Base-by-base conservation (phyloP, 2,329 filamentous ascomycete genomes). In the Aspergillus pseudonomiae region DNA sequence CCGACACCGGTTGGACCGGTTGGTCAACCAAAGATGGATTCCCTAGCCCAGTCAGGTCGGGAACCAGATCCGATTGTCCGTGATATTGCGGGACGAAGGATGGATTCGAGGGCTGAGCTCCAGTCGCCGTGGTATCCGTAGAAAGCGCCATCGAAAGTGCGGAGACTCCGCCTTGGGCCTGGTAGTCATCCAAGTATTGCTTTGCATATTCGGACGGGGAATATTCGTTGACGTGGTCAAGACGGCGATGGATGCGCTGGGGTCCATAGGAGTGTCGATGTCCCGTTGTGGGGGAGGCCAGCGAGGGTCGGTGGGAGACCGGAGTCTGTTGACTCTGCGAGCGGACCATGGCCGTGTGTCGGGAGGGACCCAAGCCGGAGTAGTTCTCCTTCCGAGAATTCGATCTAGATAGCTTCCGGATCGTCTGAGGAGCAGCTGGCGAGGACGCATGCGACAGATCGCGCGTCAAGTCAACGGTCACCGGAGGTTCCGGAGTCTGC, bases 151-250 rank as follows among this genome's bases (percentile, higher is more conserved):
- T 60, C 60, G 70, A 70, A 46, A 74, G 63, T 43, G 72, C 65
- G 46, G 72, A 71, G 16, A 65, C 59, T 50, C 57, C 65, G 52
- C 60, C 56, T 60, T 70, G 71, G 59, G 58, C 61, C 39, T 70
- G 71, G 54, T 70, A 67, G 46, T 74, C 74, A 56, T 78, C 77
- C 68, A 76, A 67, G 60, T 70, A 74, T 56, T 77, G 75, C 48
- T 74, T 74, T 34, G 79, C 70, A 66, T 78, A 81, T 66, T 81
- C 79, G 32, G 76, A 74, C 9, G 80, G 80, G 26, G 78, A 80
- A 63, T 77, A 79, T 60, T 80, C 79, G 66, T 74, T 75, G 46
- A 81, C 76, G 63, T 79, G 73, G 66, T 77, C 70, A 57, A 79
- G 73, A 59, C 65, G 69, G 30, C 69, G 73, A 30, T 67, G 67